phyloP scores from a whole-genome alignment of 164 flowering plant genomes.

The Tetracentron sinense region DNA sequence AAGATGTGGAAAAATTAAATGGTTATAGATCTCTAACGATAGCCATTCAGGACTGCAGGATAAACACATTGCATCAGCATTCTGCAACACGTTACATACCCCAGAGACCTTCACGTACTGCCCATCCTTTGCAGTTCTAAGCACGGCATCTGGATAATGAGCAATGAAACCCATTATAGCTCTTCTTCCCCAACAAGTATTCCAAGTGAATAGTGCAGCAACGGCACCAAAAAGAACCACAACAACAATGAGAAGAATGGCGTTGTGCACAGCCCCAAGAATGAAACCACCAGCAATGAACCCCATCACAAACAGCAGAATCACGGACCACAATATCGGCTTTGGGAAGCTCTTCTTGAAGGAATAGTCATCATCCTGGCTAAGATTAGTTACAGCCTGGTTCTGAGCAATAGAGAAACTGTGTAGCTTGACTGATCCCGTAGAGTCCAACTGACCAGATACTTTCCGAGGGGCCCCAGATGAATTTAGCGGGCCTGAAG shows the following conservation, averaged over 20 bases:
- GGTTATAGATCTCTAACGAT: not conserved
- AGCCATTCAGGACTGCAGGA: not conserved
- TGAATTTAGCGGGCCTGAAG: slow-evolving; percentile 88
- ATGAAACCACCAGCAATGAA: slow-evolving; percentile 94
- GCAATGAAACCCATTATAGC: slow-evolving; percentile 73
- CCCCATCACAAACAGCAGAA: slow-evolving; percentile 82
- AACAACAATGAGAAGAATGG: slow-evolving; percentile 86
- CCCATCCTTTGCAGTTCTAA: slow-evolving; percentile 72
- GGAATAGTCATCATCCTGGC: slow-evolving; percentile 71
- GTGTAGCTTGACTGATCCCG: slow-evolving; percentile 57
- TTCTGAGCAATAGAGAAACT: slow-evolving; percentile 57
- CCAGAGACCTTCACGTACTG: slow-evolving; percentile 80
- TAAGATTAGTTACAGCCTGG: slow-evolving; percentile 81
- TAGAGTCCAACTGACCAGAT: slow-evolving; percentile 76
- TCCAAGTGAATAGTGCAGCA: slow-evolving; percentile 77
- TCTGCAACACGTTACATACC: slow-evolving; percentile 35
- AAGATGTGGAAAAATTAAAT: not conserved
- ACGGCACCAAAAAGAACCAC: slow-evolving; percentile 65
- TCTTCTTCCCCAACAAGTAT: slow-evolving; percentile 71
- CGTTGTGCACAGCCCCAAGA: slow-evolving; percentile 88
- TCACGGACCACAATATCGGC: slow-evolving; percentile 61
- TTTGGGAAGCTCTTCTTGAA: slow-evolving; percentile 74
- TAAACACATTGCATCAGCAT: not conserved
- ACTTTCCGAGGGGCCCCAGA: slow-evolving; percentile 84
- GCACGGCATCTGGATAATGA: slow-evolving; percentile 71